Conservation (phyloP, 2,329 filamentous ascomycete species). For the Pseudocercospora macadamiae region DNA sequence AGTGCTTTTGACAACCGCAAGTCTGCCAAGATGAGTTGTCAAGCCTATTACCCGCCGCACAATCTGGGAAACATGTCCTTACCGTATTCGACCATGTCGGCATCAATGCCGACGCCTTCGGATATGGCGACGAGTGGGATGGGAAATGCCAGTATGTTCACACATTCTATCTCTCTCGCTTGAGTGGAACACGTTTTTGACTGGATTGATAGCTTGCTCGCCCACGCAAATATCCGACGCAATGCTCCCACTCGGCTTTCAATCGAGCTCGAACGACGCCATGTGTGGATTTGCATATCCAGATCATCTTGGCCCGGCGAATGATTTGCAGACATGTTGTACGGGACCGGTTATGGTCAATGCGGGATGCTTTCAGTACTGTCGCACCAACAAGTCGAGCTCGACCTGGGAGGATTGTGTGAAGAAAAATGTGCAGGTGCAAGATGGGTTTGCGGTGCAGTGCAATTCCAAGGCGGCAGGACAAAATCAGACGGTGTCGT, state of each 20-base stretch:
- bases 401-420: slow-evolving; percentile 9
- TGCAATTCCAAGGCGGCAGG: slow-evolving; percentile 6
- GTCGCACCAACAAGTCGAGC: neutral
- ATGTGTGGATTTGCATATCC: slow-evolving; percentile 13
- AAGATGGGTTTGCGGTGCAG: neutral
- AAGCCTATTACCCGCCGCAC: no score
- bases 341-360: slow-evolving; percentile 14
- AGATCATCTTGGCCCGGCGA: neutral
- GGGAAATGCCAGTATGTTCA: neutral
- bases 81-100: slow-evolving; percentile 9
- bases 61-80: slow-evolving; percentile 2
- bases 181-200: no score
- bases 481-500: neutral
- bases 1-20: no score
- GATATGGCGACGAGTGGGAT: neutral
- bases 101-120: neutral
- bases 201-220: neutral
- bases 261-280: neutral
- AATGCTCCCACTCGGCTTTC: slow-evolving; percentile 1
- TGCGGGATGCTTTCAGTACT: slow-evolving; percentile 19
- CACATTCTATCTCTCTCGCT: no score
- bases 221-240: neutral
- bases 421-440: slow-evolving; percentile 6
- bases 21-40: no score
- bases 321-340: slow-evolving; percentile 8